Base-by-base conservation (phyloP, 73 alveolate genomes). In the Paramecium sonneborni region DNA sequence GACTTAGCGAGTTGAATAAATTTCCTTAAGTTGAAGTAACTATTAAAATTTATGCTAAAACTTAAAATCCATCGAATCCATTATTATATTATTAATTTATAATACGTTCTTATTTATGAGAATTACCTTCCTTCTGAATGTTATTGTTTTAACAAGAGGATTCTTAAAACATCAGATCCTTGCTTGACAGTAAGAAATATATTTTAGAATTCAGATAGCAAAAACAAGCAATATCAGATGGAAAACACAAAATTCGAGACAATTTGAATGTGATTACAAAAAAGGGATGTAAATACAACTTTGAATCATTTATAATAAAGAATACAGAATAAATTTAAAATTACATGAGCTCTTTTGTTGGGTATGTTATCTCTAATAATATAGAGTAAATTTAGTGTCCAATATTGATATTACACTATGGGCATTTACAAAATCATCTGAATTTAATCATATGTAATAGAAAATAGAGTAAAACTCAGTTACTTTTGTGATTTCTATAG, bases 341-440 rank as follows among this genome's bases (percentile, higher is more conserved):
- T 44, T 79, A 79, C 41, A 37, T 41, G 32, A 79, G 90, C 14
- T 43, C 69, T 23, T 79, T 79, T 44, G 76, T 79, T 43, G 90
- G 90, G 87, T 74, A 74, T 39, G 37, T 74, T 74, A 37, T 74
- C 58, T 15, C 56, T 39, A 37, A 74, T n/a, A 15, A 37, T 39
- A 37, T 37, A 74, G 87, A 46, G 32, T 79, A 44, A 79, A 79
- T 79, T 24, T 79, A 26, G 55, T 79, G n/a, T 79, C 90, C 5
- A 79, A 79, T 79, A 30, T 79, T 79, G 69, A 79, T 38, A 24
- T 79, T 0, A 79, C 90, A 20, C 90, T 76, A 30, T 79, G 90
- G 90, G 90, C 90, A 79, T 79, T 79, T 24, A 79, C 90, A 21
- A 55, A 74, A 43, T 79, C 90, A 23, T 30, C 69, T 38, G 90